Evolutionary conservation across 352 stramenopile genomes (phyloP).

Genomic region (Globisporangium radiosum): DNA sequence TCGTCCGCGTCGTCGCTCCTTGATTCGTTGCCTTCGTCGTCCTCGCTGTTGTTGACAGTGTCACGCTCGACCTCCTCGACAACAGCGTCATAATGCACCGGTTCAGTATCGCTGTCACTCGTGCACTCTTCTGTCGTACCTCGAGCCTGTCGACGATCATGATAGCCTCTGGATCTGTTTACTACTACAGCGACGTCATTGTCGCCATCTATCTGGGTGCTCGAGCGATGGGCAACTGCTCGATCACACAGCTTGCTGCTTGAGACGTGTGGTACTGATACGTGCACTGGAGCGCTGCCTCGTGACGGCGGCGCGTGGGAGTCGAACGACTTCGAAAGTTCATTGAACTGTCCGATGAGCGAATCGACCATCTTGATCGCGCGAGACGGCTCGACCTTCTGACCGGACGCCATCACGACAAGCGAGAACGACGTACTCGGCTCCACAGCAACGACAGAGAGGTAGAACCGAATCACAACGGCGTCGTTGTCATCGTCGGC

Average conservation of each 20-base stretch:
- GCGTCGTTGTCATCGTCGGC: constrained; percentile 1
- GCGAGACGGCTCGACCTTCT: constrained; percentile 45
- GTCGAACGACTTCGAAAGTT: constrained; percentile 36
- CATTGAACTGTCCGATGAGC: constrained; percentile 66
- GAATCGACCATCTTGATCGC: constrained; percentile 60
- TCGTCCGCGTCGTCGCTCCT: neutral
- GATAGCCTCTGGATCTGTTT: neutral
- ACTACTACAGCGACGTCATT: neutral
- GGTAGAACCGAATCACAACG: constrained; percentile 32
- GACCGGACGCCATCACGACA: constrained; percentile 51
- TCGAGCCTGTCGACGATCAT: neutral
- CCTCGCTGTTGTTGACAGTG: neutral
- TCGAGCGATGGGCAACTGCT: neutral
- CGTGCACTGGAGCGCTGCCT: too few species aligned
- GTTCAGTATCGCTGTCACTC: too few species aligned
- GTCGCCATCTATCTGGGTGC: neutral
- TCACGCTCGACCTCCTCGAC: neutral
- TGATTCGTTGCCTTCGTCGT: constrained; percentile 9
- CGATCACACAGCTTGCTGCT: neutral
- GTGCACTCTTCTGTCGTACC: too few species aligned
- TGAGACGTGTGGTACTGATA: too few species aligned
- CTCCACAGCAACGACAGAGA: constrained; percentile 44
- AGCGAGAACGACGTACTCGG: constrained; percentile 37
- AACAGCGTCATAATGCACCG: too few species aligned
- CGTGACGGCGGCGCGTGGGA: neutral